Evolutionary conservation across 2,329 filamentous ascomycete species (phyloP).

Genomic region (Hortaea sp.): DNA sequence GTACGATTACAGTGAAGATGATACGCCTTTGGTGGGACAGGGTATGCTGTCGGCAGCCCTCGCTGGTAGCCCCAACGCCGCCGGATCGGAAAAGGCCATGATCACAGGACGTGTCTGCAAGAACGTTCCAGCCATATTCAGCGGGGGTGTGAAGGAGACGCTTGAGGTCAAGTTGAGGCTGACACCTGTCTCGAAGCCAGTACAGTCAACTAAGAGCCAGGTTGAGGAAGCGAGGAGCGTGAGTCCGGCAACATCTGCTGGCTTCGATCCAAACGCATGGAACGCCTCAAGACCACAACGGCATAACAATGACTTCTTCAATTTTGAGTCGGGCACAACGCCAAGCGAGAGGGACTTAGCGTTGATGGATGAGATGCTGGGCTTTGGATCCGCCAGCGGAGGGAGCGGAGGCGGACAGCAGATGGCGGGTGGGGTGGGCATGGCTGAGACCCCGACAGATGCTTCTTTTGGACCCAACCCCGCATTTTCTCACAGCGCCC

Average conservation of each 20-base stretch:
- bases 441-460: conserved; percentile 23
- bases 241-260: conserved; percentile 47
- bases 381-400: conserved; percentile 12
- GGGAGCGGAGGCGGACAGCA: conserved; percentile 13
- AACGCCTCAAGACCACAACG: conserved; percentile 58
- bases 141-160: conserved; percentile 73
- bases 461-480: conserved; percentile 20
- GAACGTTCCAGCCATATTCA: conserved; percentile 75
- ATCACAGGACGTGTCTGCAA: conserved; percentile 86
- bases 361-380: conserved; percentile 23
- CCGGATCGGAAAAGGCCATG: conserved; percentile 55
- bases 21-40: conserved; percentile 86
- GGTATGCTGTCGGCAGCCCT: conserved; percentile 86
- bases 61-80: conserved; percentile 47
- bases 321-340: conserved; percentile 12
- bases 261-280: conserved; percentile 68
- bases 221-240: conserved; percentile 52
- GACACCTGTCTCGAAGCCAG: conserved; percentile 59
- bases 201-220: conserved; percentile 49
- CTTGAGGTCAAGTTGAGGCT: conserved; percentile 87
- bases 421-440: conserved; percentile 16
- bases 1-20: conserved; percentile 90
- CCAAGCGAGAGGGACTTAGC: conserved; percentile 12
- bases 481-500: conserved; percentile 26
- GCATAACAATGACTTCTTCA: conserved; percentile 18